Evolutionary conservation across 2,329 filamentous ascomycete genomes (phyloP).

Genomic region (Pyricularia grisea): DNA sequence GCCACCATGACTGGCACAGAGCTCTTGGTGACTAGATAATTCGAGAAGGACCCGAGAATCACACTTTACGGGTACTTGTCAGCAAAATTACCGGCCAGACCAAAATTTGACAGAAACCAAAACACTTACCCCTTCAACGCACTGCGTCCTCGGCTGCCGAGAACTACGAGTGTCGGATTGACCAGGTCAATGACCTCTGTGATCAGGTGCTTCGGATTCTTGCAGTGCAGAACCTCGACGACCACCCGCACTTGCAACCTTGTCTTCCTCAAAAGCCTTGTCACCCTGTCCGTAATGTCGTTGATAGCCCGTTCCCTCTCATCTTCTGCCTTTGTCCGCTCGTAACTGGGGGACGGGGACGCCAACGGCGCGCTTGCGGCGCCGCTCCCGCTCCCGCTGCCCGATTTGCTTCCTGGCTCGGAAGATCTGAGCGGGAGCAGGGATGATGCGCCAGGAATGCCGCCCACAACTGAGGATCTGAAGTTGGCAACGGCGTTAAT

Average conservation of each 20-base stretch:
- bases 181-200: conserved; percentile 95
- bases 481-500: conserved; percentile 52
- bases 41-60: conserved; percentile 90
- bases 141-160: conserved; percentile 84
- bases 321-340: conserved; percentile 56
- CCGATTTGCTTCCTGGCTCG: conserved; percentile 16
- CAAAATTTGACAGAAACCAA: not conserved
- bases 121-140: conserved; percentile 77
- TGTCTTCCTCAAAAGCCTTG: conserved; percentile 83
- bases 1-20: conserved; percentile 98
- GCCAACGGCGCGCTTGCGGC: conserved; percentile 10
- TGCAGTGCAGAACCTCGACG: conserved; percentile 96
- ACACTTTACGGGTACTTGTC: conserved; percentile 45
- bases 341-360: conserved; percentile 39
- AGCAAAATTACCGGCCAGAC: not conserved
- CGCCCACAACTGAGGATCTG: conserved; percentile 19
- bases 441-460: conserved; percentile 16
- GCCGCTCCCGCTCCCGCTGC: conserved; percentile 14
- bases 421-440: conserved; percentile 21
- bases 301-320: conserved; percentile 76
- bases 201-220: conserved; percentile 91
- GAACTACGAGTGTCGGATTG: conserved; percentile 82
- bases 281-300: conserved; percentile 72
- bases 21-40: conserved; percentile 94
- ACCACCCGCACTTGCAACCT: conserved; percentile 86